Percentiles rank a stretch among this genome's conserved stretches.
Evolutionary conservation across 257 asterid genomes (phyloP).

Genomic region (Scutellaria baicalensis): DNA sequence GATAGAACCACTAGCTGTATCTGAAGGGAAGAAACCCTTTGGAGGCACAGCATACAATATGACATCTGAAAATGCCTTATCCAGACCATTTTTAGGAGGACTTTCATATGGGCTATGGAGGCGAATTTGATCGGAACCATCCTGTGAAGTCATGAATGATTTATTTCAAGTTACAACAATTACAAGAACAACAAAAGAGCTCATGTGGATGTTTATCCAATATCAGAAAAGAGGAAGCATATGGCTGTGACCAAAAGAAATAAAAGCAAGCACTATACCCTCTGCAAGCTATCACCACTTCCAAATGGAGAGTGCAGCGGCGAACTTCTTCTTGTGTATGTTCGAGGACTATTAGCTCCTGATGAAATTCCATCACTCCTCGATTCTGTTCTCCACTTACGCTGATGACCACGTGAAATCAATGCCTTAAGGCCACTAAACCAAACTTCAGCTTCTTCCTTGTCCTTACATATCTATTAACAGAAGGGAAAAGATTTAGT

Average conservation of each 20-base stretch:
- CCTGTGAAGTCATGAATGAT: conserved; percentile 42
- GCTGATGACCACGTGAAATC: conserved; percentile 88
- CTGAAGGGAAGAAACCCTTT: conserved; percentile 80
- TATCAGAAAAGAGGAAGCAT: conserved; percentile 9
- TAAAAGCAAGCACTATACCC: conserved; percentile 38
- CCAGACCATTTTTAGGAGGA: conserved; percentile 86
- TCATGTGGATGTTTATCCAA: neutral
- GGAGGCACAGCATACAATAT: conserved; percentile 73
- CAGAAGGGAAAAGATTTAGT: conserved; percentile 1
- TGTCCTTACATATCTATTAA: conserved; percentile 90
- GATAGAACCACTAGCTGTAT: conserved; percentile 76
- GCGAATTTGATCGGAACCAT: conserved; percentile 72
- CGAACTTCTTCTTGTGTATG: conserved; percentile 87
- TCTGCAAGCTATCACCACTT: conserved; percentile 68
- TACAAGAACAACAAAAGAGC: conserved; percentile 1
- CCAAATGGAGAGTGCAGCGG: conserved; percentile 89
- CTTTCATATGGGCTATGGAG: conserved; percentile 87
- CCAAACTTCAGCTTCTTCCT: conserved; percentile 99
- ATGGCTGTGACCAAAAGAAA: neutral
- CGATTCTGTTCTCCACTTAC: conserved; percentile 89
- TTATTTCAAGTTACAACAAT: conserved; percentile 23
- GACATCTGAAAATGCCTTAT: conserved; percentile 75
- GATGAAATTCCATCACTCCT: conserved; percentile 96
- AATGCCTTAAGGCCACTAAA: conserved; percentile 96
- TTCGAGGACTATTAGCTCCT: conserved; percentile 91